Evolutionary conservation across 2,329 filamentous ascomycete genomes (phyloP), one percentile per base, ranked within the genome.

Genomic region (Pyrenochaeta sp.): DNA sequence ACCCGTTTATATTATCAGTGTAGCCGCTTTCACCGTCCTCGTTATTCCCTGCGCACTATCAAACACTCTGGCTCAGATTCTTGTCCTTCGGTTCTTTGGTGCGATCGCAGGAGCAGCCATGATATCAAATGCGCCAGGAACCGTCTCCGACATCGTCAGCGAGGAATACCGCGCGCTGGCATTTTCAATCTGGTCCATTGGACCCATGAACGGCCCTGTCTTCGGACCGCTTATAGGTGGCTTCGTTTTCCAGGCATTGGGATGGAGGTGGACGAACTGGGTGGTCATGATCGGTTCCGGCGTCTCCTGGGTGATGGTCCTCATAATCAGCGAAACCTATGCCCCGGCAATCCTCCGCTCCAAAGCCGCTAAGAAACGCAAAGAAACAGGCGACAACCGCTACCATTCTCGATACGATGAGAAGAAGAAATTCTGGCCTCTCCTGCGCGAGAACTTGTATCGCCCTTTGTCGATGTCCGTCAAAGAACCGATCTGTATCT

Each of bases 251-350:
- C 79, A 91, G 68, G 84, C 87, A 51, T 75, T 94, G 2, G 90
- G 90, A 8, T 96, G 92, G 92, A 76, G 91, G 20, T 96, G 90
- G 90, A 87, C 86, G 24, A 88, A 89, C 62, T 96, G 89, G 88
- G 78, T 69, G 0, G 60, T 67, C 7, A 65, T 65, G 60, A 92
- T 95, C 37, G 77, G 90, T 7, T 81, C 82, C 0, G 89, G 82
- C 1, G 76, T 80, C 0, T 83, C 83, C 0, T 81, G 85, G 43
- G 49, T 80, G 14, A 72, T 86, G 53, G 80, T 90, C 55, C 63
- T 63, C 24, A 82, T 87, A 59, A 76, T 78, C 31, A 88, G 87
- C 60, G 91, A 96, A 74, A 96, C 91, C 0, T 96, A 93, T 66
- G 88, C 78, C 35, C 80, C 80, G 7, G 81, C 91, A 8, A 74